These are phyloP conservation scores for Crotalaria pallida DNA, from an alignment of 306 rosid species.

Conservation along the genomic window DNA sequence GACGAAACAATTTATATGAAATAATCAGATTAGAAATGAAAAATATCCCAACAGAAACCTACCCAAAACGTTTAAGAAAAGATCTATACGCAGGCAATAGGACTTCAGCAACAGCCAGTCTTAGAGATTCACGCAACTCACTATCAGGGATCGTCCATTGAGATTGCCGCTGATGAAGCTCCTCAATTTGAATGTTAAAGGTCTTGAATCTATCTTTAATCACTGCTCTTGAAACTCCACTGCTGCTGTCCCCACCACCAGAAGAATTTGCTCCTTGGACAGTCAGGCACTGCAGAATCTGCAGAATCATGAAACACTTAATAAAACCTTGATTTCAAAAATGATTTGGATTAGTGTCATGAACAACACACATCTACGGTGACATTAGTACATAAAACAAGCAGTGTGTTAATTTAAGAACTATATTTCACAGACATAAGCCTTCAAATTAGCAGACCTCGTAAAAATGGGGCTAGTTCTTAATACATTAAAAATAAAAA, in stretches of 20 bases:
- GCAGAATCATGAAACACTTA: constrained; percentile 12
- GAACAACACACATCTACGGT: not conserved
- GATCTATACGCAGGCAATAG: constrained; percentile 94
- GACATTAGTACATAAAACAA: constrained; percentile 1
- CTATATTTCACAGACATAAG: not conserved
- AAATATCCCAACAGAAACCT: constrained; percentile 1
- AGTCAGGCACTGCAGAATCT: constrained; percentile 94
- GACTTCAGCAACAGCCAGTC: constrained; percentile 94
- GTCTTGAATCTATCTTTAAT: constrained; percentile 86
- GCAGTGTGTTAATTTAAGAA: not conserved
- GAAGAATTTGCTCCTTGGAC: constrained; percentile 58
- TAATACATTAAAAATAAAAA: not conserved
- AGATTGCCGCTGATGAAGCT: constrained; percentile 84
- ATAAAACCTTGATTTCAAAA: not conserved
- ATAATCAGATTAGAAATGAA: not conserved
- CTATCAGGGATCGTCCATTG: constrained; percentile 98
- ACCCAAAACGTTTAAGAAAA: constrained; percentile 83
- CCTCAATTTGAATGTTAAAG: constrained; percentile 81
- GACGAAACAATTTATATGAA: not conserved
- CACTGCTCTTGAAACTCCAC: constrained; percentile 68
- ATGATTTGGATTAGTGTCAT: constrained; percentile 12
- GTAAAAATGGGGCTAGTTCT: not conserved
- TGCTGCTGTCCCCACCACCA: constrained; percentile 41
- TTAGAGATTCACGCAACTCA: constrained; percentile 89
- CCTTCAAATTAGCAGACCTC: not conserved